Conservation (phyloP, 2,329 filamentous ascomycete species). For the Fusarium dlaminii region DNA sequence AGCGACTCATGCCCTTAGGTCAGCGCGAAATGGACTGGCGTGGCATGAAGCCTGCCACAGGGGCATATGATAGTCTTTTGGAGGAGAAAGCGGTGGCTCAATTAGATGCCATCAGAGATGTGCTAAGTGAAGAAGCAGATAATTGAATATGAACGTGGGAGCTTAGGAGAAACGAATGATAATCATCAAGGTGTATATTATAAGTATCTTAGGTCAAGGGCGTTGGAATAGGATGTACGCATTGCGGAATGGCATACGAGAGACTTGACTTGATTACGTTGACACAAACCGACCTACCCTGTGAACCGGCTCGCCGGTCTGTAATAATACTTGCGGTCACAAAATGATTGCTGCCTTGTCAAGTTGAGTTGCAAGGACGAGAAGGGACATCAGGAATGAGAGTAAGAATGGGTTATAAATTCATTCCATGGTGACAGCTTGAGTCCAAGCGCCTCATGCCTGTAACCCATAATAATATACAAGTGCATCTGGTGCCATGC, state of each 20-base stretch:
- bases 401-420: conserved; percentile 24
- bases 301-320: background rate
- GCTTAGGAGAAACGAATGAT: conserved; percentile 19
- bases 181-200: conserved; percentile 37
- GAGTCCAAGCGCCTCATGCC: conserved; percentile 9
- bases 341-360: background rate
- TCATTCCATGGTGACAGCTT: conserved; percentile 9
- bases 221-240: conserved; percentile 38
- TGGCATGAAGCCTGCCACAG: conserved; percentile 50
- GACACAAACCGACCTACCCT: background rate
- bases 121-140: conserved; percentile 63
- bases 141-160: conserved; percentile 30
- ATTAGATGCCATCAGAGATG: conserved; percentile 67
- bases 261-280: conserved; percentile 19
- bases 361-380: background rate
- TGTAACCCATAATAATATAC: conserved; percentile 38
- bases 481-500: conserved; percentile 37
- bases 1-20: conserved; percentile 77
- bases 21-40: conserved; percentile 75
- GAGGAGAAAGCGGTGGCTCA: conserved; percentile 80
- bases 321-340: background rate
- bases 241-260: conserved; percentile 31
- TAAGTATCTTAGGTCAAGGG: conserved; percentile 37
- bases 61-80: conserved; percentile 67
- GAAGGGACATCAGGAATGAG: background rate